Percentiles rank a stretch among this genome's conserved stretches.
phyloP scores from a whole-genome alignment of 495 filamentous ascomycete genomes.

The Xylaria intraflava region DNA sequence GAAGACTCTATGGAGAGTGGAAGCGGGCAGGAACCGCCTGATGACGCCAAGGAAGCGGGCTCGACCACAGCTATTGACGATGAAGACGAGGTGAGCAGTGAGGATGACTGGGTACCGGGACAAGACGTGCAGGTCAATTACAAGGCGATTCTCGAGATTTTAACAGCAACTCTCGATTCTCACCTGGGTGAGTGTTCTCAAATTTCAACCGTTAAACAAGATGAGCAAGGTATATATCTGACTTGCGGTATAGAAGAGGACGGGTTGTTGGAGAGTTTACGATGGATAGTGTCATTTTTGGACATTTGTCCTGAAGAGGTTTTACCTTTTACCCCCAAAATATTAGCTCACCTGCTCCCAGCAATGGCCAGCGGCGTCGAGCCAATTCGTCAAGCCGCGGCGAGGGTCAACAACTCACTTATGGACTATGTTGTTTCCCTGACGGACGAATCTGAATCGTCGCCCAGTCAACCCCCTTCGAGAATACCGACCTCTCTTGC shows the following conservation, averaged over 20 bases:
- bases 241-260: slow-evolving; percentile 60
- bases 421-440: slow-evolving; percentile 88
- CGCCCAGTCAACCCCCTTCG: slow-evolving; percentile 34
- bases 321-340: slow-evolving; percentile 85
- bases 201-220: background rate
- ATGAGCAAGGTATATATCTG: slow-evolving; percentile 1
- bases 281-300: slow-evolving; percentile 95
- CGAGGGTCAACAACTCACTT: slow-evolving; percentile 79
- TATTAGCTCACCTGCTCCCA: slow-evolving; percentile 86
- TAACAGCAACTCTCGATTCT: slow-evolving; percentile 85
- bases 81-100: slow-evolving; percentile 52
- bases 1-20: slow-evolving; percentile 59
- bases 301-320: slow-evolving; percentile 97
- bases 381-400: slow-evolving; percentile 79
- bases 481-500: slow-evolving; percentile 44
- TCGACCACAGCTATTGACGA: slow-evolving; percentile 53
- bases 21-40: slow-evolving; percentile 38
- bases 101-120: slow-evolving; percentile 93
- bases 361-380: slow-evolving; percentile 90
- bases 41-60: slow-evolving; percentile 48
- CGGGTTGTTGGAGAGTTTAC: slow-evolving; percentile 79
- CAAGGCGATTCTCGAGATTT: slow-evolving; percentile 82
- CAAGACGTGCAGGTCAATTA: slow-evolving; percentile 96
- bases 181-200: slow-evolving; percentile 53
- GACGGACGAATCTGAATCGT: slow-evolving; percentile 61